Base-by-base conservation (phyloP, 1,284 basidiomycete species). In the Peniophora sp. region DNA sequence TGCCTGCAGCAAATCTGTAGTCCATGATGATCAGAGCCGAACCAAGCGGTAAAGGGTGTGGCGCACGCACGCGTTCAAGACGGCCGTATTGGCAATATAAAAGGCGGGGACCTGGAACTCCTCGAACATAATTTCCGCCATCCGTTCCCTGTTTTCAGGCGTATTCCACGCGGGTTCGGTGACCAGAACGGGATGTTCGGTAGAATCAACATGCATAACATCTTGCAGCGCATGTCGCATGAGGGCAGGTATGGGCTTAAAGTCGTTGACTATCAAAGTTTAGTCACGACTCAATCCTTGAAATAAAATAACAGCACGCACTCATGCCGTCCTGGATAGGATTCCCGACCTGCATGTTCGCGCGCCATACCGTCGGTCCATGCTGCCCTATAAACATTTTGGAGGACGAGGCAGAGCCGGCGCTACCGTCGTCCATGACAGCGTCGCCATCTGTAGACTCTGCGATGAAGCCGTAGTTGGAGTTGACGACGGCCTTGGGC, bases 111-210 rank as follows among this genome's bases (percentile, higher is more conserved):
- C 89, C 49, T 91, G 75, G 61, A 97, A 94, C 55, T 95, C 88
- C 69, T 99, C 97, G 63, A 99, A 99, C 71, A 96, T 92, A 52
- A 99, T 86, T 69, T 99, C 92, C 12, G 92, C 89, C 83, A 98
- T 89, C 48, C 85, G 78, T 69, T 98, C 94, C 47, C 96, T 75
- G 61, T 95, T 92, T 19, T 85, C 83, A 25, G 84, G 74, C 0
- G 92, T 90, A 64, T 97, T 98, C 94, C 96, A 99, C 3, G 95
- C 86, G 1, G 95, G 89, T 66, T 99, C 97, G 1, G 97, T 98
- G 20, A 96, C 79, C 50, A 99, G 79, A 35, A 98, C 69, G 1
- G 97, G 97, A 62, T 97, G 95, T 61, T 98, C 92, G 8, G 81
- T 70, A 6, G 85, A 71, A 53, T 78, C 78, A 52, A 81, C 79